phyloP scores from a whole-genome alignment of 345 rosid species.

The Eutrema yunnanense region DNA sequence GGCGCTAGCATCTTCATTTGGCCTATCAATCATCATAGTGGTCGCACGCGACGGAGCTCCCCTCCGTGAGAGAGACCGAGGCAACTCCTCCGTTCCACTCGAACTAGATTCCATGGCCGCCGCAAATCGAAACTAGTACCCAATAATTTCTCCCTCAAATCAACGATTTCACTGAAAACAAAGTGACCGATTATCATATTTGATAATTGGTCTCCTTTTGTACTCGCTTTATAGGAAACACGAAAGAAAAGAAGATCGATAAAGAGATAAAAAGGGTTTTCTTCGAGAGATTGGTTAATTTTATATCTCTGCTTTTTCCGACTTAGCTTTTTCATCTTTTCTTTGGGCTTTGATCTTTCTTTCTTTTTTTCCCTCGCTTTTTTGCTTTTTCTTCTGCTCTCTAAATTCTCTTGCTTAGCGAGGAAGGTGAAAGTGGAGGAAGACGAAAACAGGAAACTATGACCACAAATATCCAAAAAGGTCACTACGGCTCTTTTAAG shows the following conservation, averaged over 20 bases:
- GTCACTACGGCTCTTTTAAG: neutral
- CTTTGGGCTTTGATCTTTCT: neutral
- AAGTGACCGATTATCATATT: constrained; percentile 9
- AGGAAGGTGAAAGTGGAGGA: constrained; percentile 32
- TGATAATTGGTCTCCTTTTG: constrained; percentile 17
- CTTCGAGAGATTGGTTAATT: constrained; percentile 13
- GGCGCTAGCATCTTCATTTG: constrained; percentile 43
- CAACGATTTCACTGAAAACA: constrained; percentile 13
- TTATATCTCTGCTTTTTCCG: constrained; percentile 6
- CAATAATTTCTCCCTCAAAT: neutral
- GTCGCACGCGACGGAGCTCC: constrained; percentile 40
- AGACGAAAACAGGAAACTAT: neutral
- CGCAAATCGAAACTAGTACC: neutral
- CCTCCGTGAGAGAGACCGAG: constrained; percentile 35
- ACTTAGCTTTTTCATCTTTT: constrained; percentile 13
- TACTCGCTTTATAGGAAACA: constrained; percentile 13
- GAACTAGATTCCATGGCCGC: constrained; percentile 55
- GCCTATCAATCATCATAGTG: constrained; percentile 46
- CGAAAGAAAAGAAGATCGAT: constrained; percentile 9
- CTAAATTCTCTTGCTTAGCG: constrained; percentile 26
- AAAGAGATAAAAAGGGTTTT: constrained; percentile 16
- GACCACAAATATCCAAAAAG: constrained; percentile 12
- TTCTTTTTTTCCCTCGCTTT: neutral
- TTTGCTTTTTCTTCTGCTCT: neutral
- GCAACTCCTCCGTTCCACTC: constrained; percentile 47